phyloP scores from a whole-genome alignment of 441 rosid genomes.

The Euphorbia celastroides region DNA sequence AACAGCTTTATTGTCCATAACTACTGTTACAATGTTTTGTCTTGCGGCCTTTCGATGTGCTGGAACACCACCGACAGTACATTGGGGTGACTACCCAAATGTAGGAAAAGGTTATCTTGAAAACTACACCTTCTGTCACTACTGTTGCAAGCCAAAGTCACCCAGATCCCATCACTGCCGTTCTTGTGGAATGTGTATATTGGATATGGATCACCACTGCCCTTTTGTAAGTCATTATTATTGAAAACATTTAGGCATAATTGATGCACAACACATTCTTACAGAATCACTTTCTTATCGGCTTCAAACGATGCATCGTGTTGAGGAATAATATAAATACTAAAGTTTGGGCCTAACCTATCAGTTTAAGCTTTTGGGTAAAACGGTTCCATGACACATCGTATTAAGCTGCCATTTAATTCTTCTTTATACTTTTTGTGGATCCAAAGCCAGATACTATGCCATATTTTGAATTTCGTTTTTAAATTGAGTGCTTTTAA shows the following conservation, averaged over 20 bases:
- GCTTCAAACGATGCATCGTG: too few species aligned
- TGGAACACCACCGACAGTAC: conserved; percentile 50
- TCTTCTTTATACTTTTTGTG: too few species aligned
- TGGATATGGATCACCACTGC: conserved; percentile 99
- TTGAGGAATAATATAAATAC: too few species aligned
- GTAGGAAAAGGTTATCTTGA: conserved; percentile 68
- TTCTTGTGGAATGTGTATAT: conserved; percentile 76
- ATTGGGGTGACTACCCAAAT: conserved; percentile 82
- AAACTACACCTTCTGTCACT: conserved; percentile 72
- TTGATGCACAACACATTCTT: too few species aligned
- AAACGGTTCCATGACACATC: too few species aligned
- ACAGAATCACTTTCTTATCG: too few species aligned
- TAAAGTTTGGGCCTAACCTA: too few species aligned
- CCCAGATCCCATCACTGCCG: conserved; percentile 90
- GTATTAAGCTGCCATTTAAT: too few species aligned
- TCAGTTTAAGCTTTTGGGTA: too few species aligned
- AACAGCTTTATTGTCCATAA: conserved; percentile 37
- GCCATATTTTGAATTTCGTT: too few species aligned
- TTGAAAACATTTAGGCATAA: not conserved
- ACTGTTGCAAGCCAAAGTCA: conserved; percentile 79
- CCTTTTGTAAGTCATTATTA: conserved; percentile 69
- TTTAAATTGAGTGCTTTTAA: too few species aligned
- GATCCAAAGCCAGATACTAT: too few species aligned
- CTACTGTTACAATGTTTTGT: conserved; percentile 54
- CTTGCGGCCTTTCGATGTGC: conserved; percentile 70